Percentiles rank a stretch among this genome's conserved stretches.
phyloP scores from a whole-genome alignment of 768 basidiomycete species.

The Boletus coccyginus region DNA sequence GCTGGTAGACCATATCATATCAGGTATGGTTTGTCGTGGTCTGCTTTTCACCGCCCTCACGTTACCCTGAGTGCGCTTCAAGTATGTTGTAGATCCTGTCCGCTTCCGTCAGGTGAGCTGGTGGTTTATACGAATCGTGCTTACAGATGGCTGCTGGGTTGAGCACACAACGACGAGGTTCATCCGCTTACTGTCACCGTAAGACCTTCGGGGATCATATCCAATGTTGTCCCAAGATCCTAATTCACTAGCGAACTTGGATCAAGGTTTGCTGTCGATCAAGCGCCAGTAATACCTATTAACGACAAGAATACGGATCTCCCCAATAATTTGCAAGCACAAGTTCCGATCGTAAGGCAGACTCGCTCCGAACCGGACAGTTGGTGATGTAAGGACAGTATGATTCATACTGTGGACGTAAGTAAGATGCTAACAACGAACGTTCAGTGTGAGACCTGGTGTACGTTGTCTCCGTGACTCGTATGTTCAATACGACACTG shows the following conservation, averaged over 20 bases:
- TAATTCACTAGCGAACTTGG: slow-evolving; percentile 88
- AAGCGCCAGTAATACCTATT: not conserved
- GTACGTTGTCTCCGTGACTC: slow-evolving; percentile 42
- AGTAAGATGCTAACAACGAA: slow-evolving; percentile 2
- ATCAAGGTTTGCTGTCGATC: slow-evolving; percentile 62
- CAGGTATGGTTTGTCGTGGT: slow-evolving; percentile 50
- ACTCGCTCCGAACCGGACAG: not conserved
- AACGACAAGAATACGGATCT: slow-evolving; percentile 54
- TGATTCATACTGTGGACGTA: slow-evolving; percentile 1
- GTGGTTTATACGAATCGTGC: not conserved
- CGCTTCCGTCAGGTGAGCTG: slow-evolving; percentile 80
- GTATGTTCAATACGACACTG: not conserved
- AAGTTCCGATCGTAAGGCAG: slow-evolving; percentile 90
- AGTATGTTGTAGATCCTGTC: slow-evolving; percentile 90
- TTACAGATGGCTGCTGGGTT: slow-evolving; percentile 57
- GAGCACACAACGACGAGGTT: slow-evolving; percentile 15
- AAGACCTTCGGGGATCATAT: slow-evolving; percentile 91
- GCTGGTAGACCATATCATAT: slow-evolving; percentile 90
- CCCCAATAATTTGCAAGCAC: slow-evolving; percentile 90
- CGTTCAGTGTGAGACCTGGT: slow-evolving; percentile 95
- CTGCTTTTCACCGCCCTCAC: slow-evolving; percentile 4
- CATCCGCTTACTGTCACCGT: not conserved
- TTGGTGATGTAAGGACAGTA: slow-evolving; percentile 49
- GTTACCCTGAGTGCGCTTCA: slow-evolving; percentile 60
- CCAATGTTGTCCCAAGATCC: slow-evolving; percentile 94